A percentile compares a stretch with the other conserved stretches of the same genome.
Evolutionary conservation across 768 basidiomycete genomes (phyloP).

Genomic region (Pleurotus sapidus): DNA sequence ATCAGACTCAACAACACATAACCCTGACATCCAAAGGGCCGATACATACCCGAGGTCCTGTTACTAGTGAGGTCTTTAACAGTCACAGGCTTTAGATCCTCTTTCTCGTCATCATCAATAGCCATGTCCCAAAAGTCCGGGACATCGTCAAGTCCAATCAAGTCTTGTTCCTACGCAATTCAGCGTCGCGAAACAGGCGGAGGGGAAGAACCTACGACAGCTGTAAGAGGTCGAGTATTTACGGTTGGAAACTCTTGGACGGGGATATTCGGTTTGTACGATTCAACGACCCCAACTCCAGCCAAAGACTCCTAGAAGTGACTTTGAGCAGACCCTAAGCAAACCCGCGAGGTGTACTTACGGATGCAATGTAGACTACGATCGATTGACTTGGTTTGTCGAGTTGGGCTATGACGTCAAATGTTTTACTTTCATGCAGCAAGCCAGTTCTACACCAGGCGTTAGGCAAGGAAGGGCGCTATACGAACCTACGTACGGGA

Average conservation of each 20-base stretch:
- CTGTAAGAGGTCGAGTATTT: conserved; percentile 67
- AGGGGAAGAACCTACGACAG: conserved; percentile 38
- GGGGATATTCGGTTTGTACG: conserved; percentile 57
- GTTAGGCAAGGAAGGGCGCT: background rate
- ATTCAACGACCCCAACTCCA: conserved; percentile 51
- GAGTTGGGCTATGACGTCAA: conserved; percentile 57
- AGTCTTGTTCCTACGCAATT: conserved; percentile 56
- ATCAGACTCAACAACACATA: no score
- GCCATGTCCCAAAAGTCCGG: conserved; percentile 67
- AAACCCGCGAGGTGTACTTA: conserved; percentile 26
- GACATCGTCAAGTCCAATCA: conserved; percentile 65
- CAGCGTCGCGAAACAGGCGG: background rate
- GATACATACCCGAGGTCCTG: background rate
- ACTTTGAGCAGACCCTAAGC: conserved; percentile 6
- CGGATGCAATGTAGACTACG: conserved; percentile 58
- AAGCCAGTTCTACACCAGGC: conserved; percentile 56
- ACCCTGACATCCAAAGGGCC: background rate
- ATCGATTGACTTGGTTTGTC: conserved; percentile 76
- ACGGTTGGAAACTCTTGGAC: conserved; percentile 60
- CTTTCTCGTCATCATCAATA: conserved; percentile 31
- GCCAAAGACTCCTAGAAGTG: conserved; percentile 65
- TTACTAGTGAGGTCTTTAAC: conserved; percentile 33
- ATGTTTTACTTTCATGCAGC: conserved; percentile 56
- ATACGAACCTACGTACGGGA: conserved; percentile 47
- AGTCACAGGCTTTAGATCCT: conserved; percentile 15